Evolutionary conservation across 2,329 filamentous ascomycete species (phyloP).

Genomic region (Grosmannia penicillata): DNA sequence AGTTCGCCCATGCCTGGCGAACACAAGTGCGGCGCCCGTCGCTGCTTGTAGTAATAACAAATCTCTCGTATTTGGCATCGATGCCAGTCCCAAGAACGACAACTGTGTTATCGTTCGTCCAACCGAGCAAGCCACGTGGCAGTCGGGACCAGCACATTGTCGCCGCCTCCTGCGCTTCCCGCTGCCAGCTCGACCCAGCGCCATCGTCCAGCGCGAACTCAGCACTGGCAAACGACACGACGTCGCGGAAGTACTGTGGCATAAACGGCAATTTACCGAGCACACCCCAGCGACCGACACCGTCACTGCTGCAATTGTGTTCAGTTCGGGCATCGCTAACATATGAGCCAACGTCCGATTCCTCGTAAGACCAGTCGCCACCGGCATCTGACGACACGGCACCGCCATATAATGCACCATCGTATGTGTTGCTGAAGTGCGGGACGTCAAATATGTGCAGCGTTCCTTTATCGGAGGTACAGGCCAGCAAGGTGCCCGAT

Average conservation of each 20-base stretch:
- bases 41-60: constrained; percentile 52
- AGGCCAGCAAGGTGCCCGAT: constrained; percentile 63
- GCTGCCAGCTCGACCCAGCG: constrained; percentile 16
- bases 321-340: constrained; percentile 6
- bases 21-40: constrained; percentile 52
- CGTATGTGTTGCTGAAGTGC: constrained; percentile 10
- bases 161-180: constrained; percentile 19
- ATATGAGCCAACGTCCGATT: constrained; percentile 7
- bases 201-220: constrained; percentile 71
- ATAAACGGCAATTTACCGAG: constrained; percentile 71
- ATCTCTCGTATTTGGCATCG: constrained; percentile 80
- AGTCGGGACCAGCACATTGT: constrained; percentile 41
- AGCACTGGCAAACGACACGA: constrained; percentile 69
- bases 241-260: constrained; percentile 76
- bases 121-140: constrained; percentile 73
- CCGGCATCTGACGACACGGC: constrained; percentile 3
- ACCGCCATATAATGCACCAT: not conserved
- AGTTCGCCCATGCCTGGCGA: constrained; percentile 71
- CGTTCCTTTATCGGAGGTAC: constrained; percentile 92
- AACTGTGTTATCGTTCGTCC: constrained; percentile 60
- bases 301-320: constrained; percentile 10
- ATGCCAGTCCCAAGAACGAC: constrained; percentile 65
- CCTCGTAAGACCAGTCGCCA: constrained; percentile 10
- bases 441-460: constrained; percentile 87
- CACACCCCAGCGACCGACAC: constrained; percentile 69